Evolutionary conservation across 495 filamentous ascomycete genomes (phyloP), one percentile per base, ranked within the genome.

Genomic region (Trichoderma virens): DNA sequence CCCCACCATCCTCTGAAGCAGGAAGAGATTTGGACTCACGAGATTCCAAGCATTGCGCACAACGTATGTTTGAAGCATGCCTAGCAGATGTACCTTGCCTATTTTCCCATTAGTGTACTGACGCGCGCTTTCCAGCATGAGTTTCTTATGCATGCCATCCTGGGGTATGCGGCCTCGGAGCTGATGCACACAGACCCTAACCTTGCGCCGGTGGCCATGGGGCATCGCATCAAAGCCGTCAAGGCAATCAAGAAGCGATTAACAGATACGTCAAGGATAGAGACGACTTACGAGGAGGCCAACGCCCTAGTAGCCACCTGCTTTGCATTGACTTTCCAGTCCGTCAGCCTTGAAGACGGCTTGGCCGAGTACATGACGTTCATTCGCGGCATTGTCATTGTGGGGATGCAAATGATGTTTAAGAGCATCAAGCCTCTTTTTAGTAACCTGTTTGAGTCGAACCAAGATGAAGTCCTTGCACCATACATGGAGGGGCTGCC

Each of bases 331-430:
- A 79, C 80, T 4, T 88, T 86, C 74, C 85, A 88, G 68, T 82
- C 83, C 0, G 78, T 80, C 54, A 73, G 82, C 64, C 79, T 87
- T 60, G 74, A 79, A 35, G 85, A 88, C 72, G 85, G 85, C 14
- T 74, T 88, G 63, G 71, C 75, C 31, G 85, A 88, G 67, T 89
- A 83, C 69, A 80, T 86, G 73, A 82, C 85, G 13, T 87, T 88
- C 71, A 79, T 85, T 41, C 77, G 85, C 31, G 85, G 85, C 23
- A 80, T 83, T 65, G 70, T 81, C 39, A 74, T 86, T 11, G 78
- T 88, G 6, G 79, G 79, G 4, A 70, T 75, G 20, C 77, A 80
- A 66, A 84, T 85, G 73, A 74, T 72, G 59, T 62, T 70, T 30
- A 72, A 70, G 62, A 76, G 75, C 16, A 65, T 72, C 18, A 76